These are phyloP conservation scores for Petasospora fabianii DNA, from an alignment of 1,139 yeast species.

Conservation along the genomic window DNA sequence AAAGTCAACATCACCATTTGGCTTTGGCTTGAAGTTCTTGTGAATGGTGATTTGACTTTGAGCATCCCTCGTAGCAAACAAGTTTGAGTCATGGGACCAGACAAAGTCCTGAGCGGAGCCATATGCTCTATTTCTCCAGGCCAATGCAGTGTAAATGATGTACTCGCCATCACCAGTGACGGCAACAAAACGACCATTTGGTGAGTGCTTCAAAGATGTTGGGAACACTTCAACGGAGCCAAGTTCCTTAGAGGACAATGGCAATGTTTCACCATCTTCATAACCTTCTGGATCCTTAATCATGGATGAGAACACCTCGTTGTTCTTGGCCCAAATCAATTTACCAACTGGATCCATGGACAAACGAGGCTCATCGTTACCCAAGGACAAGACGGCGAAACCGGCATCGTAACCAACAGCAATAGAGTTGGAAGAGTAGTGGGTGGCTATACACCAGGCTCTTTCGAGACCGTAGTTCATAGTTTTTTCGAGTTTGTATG, in stretches of 20 bases:
- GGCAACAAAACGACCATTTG: slow-evolving; percentile 95
- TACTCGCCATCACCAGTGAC: slow-evolving; percentile 98
- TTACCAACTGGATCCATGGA: slow-evolving; percentile 94
- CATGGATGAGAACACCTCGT: slow-evolving; percentile 79
- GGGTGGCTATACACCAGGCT: slow-evolving; percentile 90
- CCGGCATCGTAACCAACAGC: slow-evolving; percentile 97
- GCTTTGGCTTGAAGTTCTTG: slow-evolving; percentile 81
- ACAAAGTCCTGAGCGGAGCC: slow-evolving; percentile 90
- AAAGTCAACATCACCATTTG: slow-evolving; percentile 59
- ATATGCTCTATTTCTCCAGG: slow-evolving; percentile 95
- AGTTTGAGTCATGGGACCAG: slow-evolving; percentile 90
- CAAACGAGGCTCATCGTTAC: slow-evolving; percentile 90
- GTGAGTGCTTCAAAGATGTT: slow-evolving; percentile 81
- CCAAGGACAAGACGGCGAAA: slow-evolving; percentile 77
- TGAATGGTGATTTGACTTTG: slow-evolving; percentile 62
- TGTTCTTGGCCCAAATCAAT: slow-evolving; percentile 82
- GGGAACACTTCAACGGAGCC: slow-evolving; percentile 94
- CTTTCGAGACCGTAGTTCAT: slow-evolving; percentile 89
- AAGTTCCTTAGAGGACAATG: slow-evolving; percentile 79
- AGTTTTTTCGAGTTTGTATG: slow-evolving; percentile 84
- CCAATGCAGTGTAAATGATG: slow-evolving; percentile 91
- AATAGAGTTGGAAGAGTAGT: slow-evolving; percentile 72
- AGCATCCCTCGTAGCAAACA: slow-evolving; percentile 79
- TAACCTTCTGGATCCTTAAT: slow-evolving; percentile 66
- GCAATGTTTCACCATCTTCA: slow-evolving; percentile 77